These are phyloP conservation scores for Cryphonectria japonica DNA, from an alignment of 2,329 filamentous ascomycete species.

Conservation along the genomic window DNA sequence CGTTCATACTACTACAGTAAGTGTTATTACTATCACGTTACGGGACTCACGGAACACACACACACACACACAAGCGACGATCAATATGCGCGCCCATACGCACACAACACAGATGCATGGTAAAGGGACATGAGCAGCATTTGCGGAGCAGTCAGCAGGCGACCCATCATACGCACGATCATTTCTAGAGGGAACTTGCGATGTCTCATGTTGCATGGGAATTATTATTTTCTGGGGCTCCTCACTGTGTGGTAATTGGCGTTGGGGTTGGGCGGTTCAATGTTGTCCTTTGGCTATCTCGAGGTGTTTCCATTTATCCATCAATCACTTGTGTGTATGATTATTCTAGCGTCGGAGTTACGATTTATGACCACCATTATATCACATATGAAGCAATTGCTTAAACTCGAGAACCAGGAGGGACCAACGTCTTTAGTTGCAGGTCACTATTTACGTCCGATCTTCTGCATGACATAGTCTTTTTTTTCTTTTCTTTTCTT, in stretches of 20 bases:
- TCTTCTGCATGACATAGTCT: not conserved
- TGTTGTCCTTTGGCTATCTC: not conserved
- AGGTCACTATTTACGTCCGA: not conserved
- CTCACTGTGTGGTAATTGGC: not conserved
- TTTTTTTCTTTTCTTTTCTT: not conserved
- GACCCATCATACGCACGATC: not conserved
- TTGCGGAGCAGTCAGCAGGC: conserved; percentile 1
- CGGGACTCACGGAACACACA: not conserved
- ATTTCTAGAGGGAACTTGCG: not conserved
- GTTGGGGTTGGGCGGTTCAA: not conserved
- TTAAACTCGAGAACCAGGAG: too few relatives aligned
- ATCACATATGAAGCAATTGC: not conserved
- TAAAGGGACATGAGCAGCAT: not conserved
- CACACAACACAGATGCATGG: not conserved
- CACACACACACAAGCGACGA: too few relatives aligned
- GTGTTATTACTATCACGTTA: not conserved
- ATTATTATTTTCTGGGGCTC: not conserved
- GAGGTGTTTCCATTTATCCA: not conserved
- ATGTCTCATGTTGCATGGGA: not conserved
- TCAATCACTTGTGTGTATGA: not conserved
- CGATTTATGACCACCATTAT: not conserved
- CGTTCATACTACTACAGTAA: not conserved
- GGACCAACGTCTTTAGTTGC: not conserved
- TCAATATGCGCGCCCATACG: not conserved
- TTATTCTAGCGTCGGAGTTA: not conserved